Conservation (phyloP, 805 yeast species). For the Metschnikowia lochheadii region DNA sequence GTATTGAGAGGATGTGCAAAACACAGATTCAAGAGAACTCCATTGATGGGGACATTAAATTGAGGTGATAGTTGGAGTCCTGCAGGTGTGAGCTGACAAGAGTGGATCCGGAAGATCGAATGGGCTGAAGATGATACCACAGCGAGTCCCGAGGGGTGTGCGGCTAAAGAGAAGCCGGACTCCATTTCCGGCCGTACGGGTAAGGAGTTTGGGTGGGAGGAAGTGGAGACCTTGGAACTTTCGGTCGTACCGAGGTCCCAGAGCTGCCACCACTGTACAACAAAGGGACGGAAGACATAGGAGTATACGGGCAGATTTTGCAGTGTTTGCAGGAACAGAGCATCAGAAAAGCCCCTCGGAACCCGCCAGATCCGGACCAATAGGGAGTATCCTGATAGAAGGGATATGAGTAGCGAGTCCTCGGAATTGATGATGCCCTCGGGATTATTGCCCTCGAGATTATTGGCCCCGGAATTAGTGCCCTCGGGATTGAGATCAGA, state of each 20-base stretch:
- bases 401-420: slow-evolving; percentile 38
- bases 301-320: slow-evolving; percentile 14
- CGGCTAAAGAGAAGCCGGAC: slow-evolving; percentile 26
- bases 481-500: no score
- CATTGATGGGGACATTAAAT: slow-evolving; percentile 39
- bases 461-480: no score
- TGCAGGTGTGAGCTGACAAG: slow-evolving; percentile 30
- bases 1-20: slow-evolving; percentile 36
- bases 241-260: slow-evolving; percentile 6
- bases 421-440: slow-evolving; percentile 27
- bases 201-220: no score
- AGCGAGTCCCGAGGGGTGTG: slow-evolving; percentile 38
- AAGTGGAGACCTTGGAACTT: no score
- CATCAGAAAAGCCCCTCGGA: slow-evolving; percentile 27
- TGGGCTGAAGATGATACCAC: slow-evolving; percentile 36
- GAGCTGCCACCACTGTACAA: slow-evolving; percentile 49
- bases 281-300: slow-evolving; percentile 37
- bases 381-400: slow-evolving; percentile 39
- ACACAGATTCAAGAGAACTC: slow-evolving; percentile 39
- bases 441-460: background rate
- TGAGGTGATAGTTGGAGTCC: slow-evolving; percentile 38
- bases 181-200: background rate
- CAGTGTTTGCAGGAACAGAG: slow-evolving; percentile 12
- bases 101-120: slow-evolving; percentile 35
- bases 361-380: slow-evolving; percentile 37